Evolutionary conservation across 495 filamentous ascomycete species (phyloP).

Genomic region (Darksidea phi): DNA sequence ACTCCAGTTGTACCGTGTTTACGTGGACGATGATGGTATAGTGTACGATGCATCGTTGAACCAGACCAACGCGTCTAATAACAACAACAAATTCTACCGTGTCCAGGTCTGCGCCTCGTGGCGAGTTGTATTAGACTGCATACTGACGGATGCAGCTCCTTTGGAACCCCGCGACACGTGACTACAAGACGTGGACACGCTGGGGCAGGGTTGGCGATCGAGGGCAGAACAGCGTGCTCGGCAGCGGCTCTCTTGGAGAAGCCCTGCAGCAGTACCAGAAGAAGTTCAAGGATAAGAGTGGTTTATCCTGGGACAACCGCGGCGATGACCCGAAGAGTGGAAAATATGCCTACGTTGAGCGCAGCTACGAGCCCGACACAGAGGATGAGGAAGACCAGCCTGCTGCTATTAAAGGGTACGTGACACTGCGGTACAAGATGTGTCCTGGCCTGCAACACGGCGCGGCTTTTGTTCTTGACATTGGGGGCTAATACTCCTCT

Average conservation of each 20-base stretch:
- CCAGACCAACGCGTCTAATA: constrained; percentile 51
- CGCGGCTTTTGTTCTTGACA: constrained; percentile 15
- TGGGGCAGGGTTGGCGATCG: constrained; percentile 78
- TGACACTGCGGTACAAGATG: too few relatives aligned
- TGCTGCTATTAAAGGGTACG: constrained; percentile 33
- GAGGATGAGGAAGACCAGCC: constrained; percentile 61
- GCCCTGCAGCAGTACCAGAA: constrained; percentile 61
- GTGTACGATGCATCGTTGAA: constrained; percentile 68
- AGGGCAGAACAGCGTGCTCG: constrained; percentile 55
- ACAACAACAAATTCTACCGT: constrained; percentile 41
- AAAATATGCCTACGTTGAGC: constrained; percentile 79
- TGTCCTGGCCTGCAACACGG: too few relatives aligned
- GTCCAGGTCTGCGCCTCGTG: constrained; percentile 47
- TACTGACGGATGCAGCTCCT: too few relatives aligned
- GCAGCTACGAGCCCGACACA: constrained; percentile 61
- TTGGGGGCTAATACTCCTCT: not conserved
- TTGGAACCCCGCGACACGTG: not conserved
- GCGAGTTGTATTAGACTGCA: too few relatives aligned
- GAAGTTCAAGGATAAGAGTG: constrained; percentile 79
- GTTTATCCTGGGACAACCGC: constrained; percentile 65
- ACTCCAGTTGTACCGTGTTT: constrained; percentile 50
- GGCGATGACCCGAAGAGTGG: constrained; percentile 55
- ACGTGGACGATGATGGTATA: constrained; percentile 60
- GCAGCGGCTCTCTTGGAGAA: constrained; percentile 42
- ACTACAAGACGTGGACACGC: constrained; percentile 62